A percentile compares a stretch with the other conserved stretches of the same genome.
These are phyloP conservation scores for Chytriomyces sp. DNA, from an alignment of 192 early-diverging fungal species.

Conservation along the genomic window DNA sequence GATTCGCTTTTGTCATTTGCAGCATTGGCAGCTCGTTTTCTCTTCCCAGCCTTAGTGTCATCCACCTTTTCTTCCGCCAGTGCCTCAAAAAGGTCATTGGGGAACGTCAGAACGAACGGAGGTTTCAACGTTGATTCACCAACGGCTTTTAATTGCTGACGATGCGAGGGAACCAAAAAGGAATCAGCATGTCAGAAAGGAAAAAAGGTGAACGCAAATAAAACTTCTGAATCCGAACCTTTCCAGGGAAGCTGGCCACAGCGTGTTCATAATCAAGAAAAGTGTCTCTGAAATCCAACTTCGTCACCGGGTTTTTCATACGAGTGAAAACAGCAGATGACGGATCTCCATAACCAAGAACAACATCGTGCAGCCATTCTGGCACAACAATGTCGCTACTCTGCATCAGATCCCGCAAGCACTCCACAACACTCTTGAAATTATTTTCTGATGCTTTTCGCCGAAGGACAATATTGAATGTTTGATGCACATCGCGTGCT, in stretches of 20 bases:
- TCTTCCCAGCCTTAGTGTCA: slow-evolving; percentile 33
- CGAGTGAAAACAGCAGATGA: slow-evolving; percentile 72
- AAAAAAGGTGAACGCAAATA: not conserved
- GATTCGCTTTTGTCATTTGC: slow-evolving; percentile 40
- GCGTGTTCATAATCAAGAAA: slow-evolving; percentile 85
- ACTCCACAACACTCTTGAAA: slow-evolving; percentile 90
- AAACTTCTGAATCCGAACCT: slow-evolving; percentile 31
- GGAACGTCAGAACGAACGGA: slow-evolving; percentile 81
- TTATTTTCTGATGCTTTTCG: slow-evolving; percentile 90
- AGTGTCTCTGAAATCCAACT: slow-evolving; percentile 87
- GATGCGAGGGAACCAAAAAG: not conserved
- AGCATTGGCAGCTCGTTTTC: slow-evolving; percentile 52
- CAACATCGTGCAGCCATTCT: slow-evolving; percentile 87
- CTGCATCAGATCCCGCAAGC: slow-evolving; percentile 87
- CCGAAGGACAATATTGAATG: slow-evolving; percentile 90
- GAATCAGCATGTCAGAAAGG: not conserved
- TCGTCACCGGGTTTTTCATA: slow-evolving; percentile 56
- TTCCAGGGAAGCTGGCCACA: slow-evolving; percentile 67
- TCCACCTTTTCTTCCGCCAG: slow-evolving; percentile 37
- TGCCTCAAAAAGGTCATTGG: slow-evolving; percentile 48
- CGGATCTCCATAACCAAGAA: slow-evolving; percentile 96
- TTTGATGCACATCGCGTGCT: slow-evolving; percentile 72
- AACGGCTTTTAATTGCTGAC: slow-evolving; percentile 25
- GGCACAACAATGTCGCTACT: slow-evolving; percentile 79
- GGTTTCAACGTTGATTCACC: slow-evolving; percentile 53